Evolutionary conservation across 176 grass and related monocot species (phyloP).

Genomic region (Lolium rigidum): DNA sequence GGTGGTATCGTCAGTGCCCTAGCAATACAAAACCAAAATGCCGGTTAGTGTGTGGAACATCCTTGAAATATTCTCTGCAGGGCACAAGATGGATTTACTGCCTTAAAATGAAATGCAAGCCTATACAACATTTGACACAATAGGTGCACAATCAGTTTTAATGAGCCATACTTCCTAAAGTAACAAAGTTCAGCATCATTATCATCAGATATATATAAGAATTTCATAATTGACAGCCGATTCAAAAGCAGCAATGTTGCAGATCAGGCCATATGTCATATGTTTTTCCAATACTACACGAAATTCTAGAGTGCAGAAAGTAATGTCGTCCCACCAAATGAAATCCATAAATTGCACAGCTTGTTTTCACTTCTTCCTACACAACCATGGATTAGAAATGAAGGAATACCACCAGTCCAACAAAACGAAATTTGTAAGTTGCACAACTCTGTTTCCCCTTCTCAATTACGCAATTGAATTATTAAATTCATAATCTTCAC

Average conservation of each 20-base stretch:
- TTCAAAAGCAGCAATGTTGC: not conserved
- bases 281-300: not conserved
- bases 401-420: not conserved
- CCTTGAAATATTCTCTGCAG: not conserved
- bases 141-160: not conserved
- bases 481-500: not conserved
- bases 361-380: not conserved
- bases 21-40: not conserved
- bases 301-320: not conserved
- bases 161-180: not conserved
- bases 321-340: not conserved
- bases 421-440: not conserved
- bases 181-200: not conserved
- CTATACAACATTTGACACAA: not conserved
- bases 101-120: not conserved
- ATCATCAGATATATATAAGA: not conserved
- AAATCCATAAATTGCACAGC: not conserved
- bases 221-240: not conserved
- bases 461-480: not conserved
- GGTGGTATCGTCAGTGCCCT: not conserved
- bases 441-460: not conserved
- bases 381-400: not conserved
- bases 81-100: not conserved
- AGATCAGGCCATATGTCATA: not conserved
- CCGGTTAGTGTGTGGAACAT: not conserved